A percentile compares a stretch with the other conserved stretches of the same genome.
Evolutionary conservation across 192 early-diverging fungal genomes (phyloP).

Genomic region (Coemansia sp.): DNA sequence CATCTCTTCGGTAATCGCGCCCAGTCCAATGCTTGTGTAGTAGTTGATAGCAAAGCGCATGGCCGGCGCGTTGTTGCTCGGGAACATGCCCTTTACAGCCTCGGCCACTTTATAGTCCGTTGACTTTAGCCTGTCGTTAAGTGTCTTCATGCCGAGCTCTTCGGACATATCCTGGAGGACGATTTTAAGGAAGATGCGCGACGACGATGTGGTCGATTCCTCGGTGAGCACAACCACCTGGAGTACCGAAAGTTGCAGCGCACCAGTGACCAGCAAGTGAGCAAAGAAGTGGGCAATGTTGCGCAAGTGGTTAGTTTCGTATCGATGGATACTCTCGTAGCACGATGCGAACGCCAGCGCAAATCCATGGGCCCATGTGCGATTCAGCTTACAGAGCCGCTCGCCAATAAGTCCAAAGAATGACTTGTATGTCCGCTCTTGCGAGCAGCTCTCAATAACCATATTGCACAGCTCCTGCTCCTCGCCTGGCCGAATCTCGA

Average conservation of each 20-base stretch:
- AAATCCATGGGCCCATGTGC: constrained; percentile 80
- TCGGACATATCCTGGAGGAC: constrained; percentile 88
- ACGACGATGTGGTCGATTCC: constrained; percentile 93
- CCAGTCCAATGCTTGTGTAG: constrained; percentile 92
- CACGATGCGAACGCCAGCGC: constrained; percentile 75
- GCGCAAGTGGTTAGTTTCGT: constrained; percentile 90
- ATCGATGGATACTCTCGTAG: constrained; percentile 91
- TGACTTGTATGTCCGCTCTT: constrained; percentile 92
- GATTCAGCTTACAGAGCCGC: constrained; percentile 85
- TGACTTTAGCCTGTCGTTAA: constrained; percentile 68
- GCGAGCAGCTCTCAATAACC: constrained; percentile 96
- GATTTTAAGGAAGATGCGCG: constrained; percentile 97
- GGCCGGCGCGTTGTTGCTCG: constrained; percentile 82
- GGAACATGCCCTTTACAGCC: constrained; percentile 87
- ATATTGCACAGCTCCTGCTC: constrained; percentile 94
- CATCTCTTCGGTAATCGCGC: constrained; percentile 90
- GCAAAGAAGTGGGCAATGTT: constrained; percentile 93
- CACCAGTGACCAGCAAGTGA: constrained; percentile 84
- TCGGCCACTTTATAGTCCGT: constrained; percentile 68
- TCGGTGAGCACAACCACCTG: constrained; percentile 83
- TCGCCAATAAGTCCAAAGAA: constrained; percentile 95
- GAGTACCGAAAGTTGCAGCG: constrained; percentile 83
- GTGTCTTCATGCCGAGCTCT: constrained; percentile 76
- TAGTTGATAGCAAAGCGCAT: constrained; percentile 98
- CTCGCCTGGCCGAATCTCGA: constrained; percentile 81